Conservation (phyloP, 805 yeast species). For the Metschnikowia cerradonensis region DNA sequence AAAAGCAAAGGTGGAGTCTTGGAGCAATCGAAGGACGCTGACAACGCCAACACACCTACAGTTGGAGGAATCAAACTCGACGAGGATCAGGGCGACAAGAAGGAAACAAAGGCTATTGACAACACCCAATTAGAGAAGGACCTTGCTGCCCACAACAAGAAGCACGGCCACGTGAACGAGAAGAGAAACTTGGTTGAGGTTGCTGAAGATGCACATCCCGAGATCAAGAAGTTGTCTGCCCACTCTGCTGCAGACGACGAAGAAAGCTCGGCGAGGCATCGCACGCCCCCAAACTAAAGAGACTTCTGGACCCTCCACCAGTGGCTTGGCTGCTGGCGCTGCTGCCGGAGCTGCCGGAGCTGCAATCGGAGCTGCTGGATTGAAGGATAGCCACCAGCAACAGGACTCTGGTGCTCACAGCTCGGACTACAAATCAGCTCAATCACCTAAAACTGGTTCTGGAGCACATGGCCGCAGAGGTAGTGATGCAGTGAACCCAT, state of each 20-base stretch:
- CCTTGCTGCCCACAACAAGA: constrained; percentile 25
- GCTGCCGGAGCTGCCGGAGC: constrained; percentile 4
- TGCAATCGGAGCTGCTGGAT: constrained; percentile 14
- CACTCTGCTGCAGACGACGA: constrained; percentile 11
- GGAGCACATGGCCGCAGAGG: not conserved
- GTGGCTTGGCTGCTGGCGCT: constrained; percentile 2
- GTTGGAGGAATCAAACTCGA: constrained; percentile 2
- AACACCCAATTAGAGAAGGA: constrained; percentile 21
- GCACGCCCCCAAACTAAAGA: constrained; percentile 8
- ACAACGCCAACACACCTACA: constrained; percentile 1
- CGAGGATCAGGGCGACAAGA: constrained; percentile 3
- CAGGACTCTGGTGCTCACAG: not conserved
- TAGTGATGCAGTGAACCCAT: not conserved
- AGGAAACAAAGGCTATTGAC: constrained; percentile 8
- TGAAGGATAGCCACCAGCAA: constrained; percentile 7
- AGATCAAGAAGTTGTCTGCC: constrained; percentile 15
- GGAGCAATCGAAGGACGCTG: constrained; percentile 3
- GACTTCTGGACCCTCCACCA: not conserved
- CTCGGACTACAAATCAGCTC: not conserved
- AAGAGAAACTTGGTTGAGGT: constrained; percentile 25
- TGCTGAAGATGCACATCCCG: constrained; percentile 23
- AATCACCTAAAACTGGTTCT: not conserved
- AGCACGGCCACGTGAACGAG: constrained; percentile 22
- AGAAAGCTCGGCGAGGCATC: constrained; percentile 7
- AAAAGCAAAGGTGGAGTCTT: constrained; percentile 9